Evolutionary conservation across 192 early-diverging fungal genomes (phyloP).

Genomic region (Dimargaris xerosporica): DNA sequence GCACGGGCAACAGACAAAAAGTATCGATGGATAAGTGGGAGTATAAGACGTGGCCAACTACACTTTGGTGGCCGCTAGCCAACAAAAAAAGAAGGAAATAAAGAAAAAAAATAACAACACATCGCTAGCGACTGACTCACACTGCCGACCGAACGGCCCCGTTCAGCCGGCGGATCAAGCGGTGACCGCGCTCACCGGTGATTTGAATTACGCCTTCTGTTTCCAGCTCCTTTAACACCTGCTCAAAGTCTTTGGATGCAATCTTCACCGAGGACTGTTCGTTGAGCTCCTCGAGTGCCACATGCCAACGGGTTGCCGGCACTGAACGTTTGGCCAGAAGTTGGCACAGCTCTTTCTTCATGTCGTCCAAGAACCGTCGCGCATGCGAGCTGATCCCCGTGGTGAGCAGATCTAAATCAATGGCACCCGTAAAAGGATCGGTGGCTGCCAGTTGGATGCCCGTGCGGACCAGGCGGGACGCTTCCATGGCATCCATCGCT

Average conservation of each 20-base stretch:
- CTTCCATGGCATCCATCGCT: conserved; percentile 71
- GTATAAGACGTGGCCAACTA: no score
- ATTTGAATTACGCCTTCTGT: conserved; percentile 30
- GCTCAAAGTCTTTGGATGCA: conserved; percentile 35
- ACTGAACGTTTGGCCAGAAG: conserved; percentile 19
- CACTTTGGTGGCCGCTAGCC: no score
- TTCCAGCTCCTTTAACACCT: conserved; percentile 34
- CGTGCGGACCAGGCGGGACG: conserved; percentile 67
- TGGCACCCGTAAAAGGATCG: conserved; percentile 82
- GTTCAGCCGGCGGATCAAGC: conserved; percentile 17
- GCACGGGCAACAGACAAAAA: no score
- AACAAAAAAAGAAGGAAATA: no score
- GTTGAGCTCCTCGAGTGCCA: conserved; percentile 23
- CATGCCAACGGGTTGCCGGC: conserved; percentile 11
- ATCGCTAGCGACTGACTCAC: no score
- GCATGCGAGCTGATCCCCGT: conserved; percentile 75
- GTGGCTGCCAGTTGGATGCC: conserved; percentile 85
- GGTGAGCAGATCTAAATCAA: conserved; percentile 84
- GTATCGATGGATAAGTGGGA: no score
- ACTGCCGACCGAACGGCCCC: no score
- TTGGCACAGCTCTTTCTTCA: conserved; percentile 33
- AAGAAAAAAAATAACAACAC: no score
- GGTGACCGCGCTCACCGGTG: conserved; percentile 23
- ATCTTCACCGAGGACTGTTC: conserved; percentile 28
- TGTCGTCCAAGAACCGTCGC: conserved; percentile 40